Evolutionary conservation across 2,329 filamentous ascomycete species (phyloP), one percentile per base, ranked within the genome.

Genomic region (Hypoxylon sp.): DNA sequence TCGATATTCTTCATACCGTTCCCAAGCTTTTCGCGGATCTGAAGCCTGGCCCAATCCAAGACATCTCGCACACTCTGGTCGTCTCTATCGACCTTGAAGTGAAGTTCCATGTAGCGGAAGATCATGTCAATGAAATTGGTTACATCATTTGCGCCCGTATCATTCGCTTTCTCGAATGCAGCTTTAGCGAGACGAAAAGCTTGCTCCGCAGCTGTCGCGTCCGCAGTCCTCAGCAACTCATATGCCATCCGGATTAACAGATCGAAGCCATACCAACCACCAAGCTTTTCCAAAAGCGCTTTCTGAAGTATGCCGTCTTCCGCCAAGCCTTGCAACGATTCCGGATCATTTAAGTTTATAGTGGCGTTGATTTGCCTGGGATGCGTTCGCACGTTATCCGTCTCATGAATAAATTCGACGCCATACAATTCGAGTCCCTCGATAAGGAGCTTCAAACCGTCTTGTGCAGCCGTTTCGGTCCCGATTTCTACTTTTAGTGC

Each of bases 371-470:
- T 45, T 2, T 37, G 19, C 25, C 32, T 29, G 11, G 50, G 30
- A 14, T 14, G 11, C 23, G 23, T 29, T 34, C 41, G 48, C 11
- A 19, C 43, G 29, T 11, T 47, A 29, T 14, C 27, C 12, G 37
- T 29, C 12, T 12, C 2, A 12, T 59, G 50, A 14, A 50, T 14
- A 6, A 63, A n/a, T 41, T 48, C 19, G 11, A 63, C 47, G 11
- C 61, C 61, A 14, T 54, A 63, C n/a, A 59, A 14, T 27, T 47
- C 25, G 11, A 63, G 61, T 30, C 47, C 54, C 1, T 53, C 48
- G 23, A 50, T 5, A 50, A 63, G 47, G 9, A 63, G 29, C n/a
- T 48, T 53, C 6, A 58, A 11, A 9, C 23, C n/a, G 9, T 54
- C 54, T 43, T 30, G 47, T 11, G 8, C 11, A 19, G 39, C 12